These are phyloP conservation scores for Lipomyces japonicus DNA, from an alignment of 805 yeast genomes.

Conservation along the genomic window DNA sequence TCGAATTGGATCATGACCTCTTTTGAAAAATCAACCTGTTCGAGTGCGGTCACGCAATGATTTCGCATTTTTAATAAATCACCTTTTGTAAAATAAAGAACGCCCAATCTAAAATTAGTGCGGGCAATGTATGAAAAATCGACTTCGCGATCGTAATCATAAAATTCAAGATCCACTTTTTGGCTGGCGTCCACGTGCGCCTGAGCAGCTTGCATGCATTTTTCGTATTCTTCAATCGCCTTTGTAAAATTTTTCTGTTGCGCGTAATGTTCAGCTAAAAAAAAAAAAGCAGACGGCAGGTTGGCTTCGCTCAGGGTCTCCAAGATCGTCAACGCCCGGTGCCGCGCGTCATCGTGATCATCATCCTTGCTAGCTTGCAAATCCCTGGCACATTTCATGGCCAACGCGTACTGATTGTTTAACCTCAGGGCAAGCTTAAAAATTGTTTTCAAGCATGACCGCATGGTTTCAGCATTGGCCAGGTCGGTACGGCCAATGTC, in stretches of 20 bases:
- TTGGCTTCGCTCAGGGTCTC: constrained; percentile 11
- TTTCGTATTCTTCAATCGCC: constrained; percentile 7
- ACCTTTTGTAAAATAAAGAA: constrained; percentile 1
- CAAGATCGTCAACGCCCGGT: constrained; percentile 8
- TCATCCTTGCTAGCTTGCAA: background rate
- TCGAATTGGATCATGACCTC: constrained; percentile 13
- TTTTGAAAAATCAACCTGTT: constrained; percentile 6
- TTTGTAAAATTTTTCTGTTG: background rate
- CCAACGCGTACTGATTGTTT: constrained; percentile 13
- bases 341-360: background rate
- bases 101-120: constrained; percentile 17
- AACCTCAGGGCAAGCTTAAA: background rate
- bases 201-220: constrained; percentile 15
- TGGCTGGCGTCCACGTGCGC: constrained; percentile 17
- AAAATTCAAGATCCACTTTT: constrained; percentile 8
- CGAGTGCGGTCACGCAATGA: constrained; percentile 9
- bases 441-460: background rate
- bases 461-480: background rate
- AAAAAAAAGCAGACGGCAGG: constrained; percentile 16
- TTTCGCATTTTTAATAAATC: constrained; percentile 9
- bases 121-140: constrained; percentile 15
- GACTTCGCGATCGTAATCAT: constrained; percentile 23
- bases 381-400: constrained; percentile 2
- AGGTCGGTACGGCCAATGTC: constrained; percentile 1
- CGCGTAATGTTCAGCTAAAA: constrained; percentile 8